A percentile compares a stretch with the other conserved stretches of the same genome.
These are phyloP conservation scores for Arxiozyma telluris DNA, from an alignment of 1,139 yeast species.

Conservation along the genomic window DNA sequence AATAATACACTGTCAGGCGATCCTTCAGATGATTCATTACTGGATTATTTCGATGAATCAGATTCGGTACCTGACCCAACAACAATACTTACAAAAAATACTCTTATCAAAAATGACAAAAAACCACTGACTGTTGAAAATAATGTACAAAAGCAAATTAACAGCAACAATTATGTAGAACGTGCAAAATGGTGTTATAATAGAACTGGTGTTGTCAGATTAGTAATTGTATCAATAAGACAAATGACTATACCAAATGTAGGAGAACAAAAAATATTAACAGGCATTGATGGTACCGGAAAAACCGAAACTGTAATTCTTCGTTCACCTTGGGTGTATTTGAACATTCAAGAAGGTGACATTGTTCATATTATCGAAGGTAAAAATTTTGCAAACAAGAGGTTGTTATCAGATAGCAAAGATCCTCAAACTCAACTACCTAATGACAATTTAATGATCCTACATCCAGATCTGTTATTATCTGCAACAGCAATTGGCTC, in stretches of 20 bases:
- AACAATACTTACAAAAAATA: background rate
- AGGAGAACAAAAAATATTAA: constrained; percentile 42
- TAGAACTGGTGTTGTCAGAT: constrained; percentile 29
- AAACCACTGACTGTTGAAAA: background rate
- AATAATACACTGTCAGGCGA: background rate
- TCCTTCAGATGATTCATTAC: constrained; percentile 8
- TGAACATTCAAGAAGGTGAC: constrained; percentile 41
- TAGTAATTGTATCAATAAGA: constrained; percentile 31
- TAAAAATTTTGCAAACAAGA: constrained; percentile 32
- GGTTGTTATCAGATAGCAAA: constrained; percentile 25
- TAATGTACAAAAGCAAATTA: background rate
- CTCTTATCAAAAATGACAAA: too few species aligned
- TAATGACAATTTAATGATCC: constrained; percentile 51
- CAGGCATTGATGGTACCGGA: constrained; percentile 37
- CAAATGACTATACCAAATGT: constrained; percentile 31
- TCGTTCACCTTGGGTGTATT: constrained; percentile 41
- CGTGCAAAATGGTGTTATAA: constrained; percentile 1
- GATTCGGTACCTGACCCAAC: background rate
- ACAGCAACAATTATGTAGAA: background rate
- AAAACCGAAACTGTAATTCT: constrained; percentile 37
- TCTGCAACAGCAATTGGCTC: constrained; percentile 79
- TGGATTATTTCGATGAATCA: constrained; percentile 13
- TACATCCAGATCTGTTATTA: constrained; percentile 76
- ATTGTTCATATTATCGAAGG: constrained; percentile 51
- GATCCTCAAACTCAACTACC: constrained; percentile 43